Percentiles rank a stretch among this genome's conserved stretches.
These are phyloP conservation scores for Hirschfeldia incana DNA, from an alignment of 345 rosid genomes.

Conservation along the genomic window DNA sequence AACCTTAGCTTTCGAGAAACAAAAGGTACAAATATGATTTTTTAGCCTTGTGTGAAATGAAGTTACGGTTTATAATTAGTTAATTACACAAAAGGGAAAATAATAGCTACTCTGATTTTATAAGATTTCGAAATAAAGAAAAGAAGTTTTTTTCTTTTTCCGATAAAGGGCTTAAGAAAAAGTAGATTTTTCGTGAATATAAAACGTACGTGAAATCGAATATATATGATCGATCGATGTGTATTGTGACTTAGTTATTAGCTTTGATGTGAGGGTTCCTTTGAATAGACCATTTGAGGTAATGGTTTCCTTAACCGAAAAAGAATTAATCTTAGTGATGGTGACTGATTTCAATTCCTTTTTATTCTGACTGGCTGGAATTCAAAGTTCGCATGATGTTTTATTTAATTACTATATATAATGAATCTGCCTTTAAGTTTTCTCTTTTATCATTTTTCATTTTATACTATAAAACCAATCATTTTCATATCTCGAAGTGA, in stretches of 20 bases:
- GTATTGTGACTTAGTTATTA: neutral
- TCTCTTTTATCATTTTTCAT: neutral
- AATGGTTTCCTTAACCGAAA: constrained; percentile 37
- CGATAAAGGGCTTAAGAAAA: neutral
- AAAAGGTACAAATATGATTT: neutral
- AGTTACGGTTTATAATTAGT: neutral
- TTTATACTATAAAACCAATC: neutral
- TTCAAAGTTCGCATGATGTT: constrained; percentile 24
- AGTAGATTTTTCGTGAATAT: neutral
- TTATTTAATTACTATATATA: neutral
- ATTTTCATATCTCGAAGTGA: constrained; percentile 1
- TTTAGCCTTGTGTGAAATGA: neutral
- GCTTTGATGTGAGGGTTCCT: constrained; percentile 27
- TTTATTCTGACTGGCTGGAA: constrained; percentile 22
- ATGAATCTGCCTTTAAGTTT: neutral
- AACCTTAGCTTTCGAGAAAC: neutral
- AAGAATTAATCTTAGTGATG: constrained; percentile 24
- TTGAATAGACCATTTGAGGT: constrained; percentile 26
- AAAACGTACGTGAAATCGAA: constrained; percentile 9
- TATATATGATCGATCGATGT: constrained; percentile 7
- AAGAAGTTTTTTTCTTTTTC: neutral
- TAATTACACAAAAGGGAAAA: neutral
- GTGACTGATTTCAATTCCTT: constrained; percentile 8
- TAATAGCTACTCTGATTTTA: neutral
- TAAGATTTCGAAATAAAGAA: neutral